Evolutionary conservation across 495 filamentous ascomycete species (phyloP).

Genomic region (Aspergillus conjunctus): DNA sequence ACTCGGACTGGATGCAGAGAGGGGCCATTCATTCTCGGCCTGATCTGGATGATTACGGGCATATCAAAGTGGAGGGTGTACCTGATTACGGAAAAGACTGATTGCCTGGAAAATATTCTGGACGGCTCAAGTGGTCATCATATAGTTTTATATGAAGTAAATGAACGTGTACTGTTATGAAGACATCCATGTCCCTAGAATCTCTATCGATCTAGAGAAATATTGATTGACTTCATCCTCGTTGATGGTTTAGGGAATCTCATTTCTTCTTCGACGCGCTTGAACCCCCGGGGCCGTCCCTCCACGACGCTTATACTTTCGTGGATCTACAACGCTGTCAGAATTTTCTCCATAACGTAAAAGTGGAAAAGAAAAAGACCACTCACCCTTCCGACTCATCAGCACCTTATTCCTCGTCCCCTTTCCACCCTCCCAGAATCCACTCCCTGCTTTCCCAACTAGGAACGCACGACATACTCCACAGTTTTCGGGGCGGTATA

Average conservation of each 20-base stretch:
- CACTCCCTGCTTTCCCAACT: conserved; percentile 68
- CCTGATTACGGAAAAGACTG: too few species aligned
- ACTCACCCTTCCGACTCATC: conserved; percentile 69
- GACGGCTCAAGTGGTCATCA: too few species aligned
- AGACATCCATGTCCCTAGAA: too few species aligned
- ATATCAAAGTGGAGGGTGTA: too few species aligned
- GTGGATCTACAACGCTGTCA: conserved; percentile 50
- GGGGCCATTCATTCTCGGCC: too few species aligned
- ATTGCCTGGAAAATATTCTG: too few species aligned
- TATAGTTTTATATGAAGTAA: too few species aligned
- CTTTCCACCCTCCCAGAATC: conserved; percentile 93
- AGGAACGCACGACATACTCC: conserved; percentile 73
- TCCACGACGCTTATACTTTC: conserved; percentile 64
- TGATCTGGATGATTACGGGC: too few species aligned
- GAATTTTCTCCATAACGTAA: conserved; percentile 1
- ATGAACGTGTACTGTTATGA: too few species aligned
- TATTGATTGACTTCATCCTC: too few species aligned
- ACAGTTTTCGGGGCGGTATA: conserved; percentile 79
- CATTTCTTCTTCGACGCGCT: conserved; percentile 36
- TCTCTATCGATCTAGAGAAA: too few species aligned
- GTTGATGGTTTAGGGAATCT: not conserved
- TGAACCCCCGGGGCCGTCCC: conserved; percentile 35
- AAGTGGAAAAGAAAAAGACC: conserved; percentile 6
- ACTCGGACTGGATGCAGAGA: too few species aligned
- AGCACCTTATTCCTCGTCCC: conserved; percentile 70